Evolutionary conservation across 1,284 basidiomycete species (phyloP).

Genomic region (Austroboletus novae-zelandiae): DNA sequence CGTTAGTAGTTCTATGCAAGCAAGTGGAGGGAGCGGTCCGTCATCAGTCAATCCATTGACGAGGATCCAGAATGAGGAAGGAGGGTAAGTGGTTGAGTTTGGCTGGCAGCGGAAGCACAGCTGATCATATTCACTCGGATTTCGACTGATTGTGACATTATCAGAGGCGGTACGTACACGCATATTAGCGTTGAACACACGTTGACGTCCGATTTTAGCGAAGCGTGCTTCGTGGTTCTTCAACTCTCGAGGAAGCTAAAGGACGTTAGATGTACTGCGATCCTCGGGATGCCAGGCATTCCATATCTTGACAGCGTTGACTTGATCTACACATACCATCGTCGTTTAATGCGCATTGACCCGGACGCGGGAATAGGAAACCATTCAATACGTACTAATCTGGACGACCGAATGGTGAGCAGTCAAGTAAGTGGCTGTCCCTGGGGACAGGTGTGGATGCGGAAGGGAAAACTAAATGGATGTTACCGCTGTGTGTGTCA

Average conservation of each 20-base stretch:
- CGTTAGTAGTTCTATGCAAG: slow-evolving; percentile 42
- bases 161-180: slow-evolving; percentile 43
- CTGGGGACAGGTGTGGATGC: slow-evolving; percentile 22
- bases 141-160: slow-evolving; percentile 5
- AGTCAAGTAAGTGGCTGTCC: slow-evolving; percentile 12
- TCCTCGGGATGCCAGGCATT: slow-evolving; percentile 13
- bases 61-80: slow-evolving; percentile 76
- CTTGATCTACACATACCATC: slow-evolving; percentile 36
- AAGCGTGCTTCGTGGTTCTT: slow-evolving; percentile 90
- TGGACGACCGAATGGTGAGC: slow-evolving; percentile 10
- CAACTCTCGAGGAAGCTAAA: slow-evolving; percentile 60
- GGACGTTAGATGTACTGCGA: slow-evolving; percentile 12
- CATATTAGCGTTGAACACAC: slow-evolving; percentile 5
- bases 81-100: slow-evolving; percentile 54
- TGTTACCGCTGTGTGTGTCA: slow-evolving; percentile 23
- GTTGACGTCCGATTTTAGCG: slow-evolving; percentile 44
- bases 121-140: slow-evolving; percentile 16
- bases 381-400: slow-evolving; percentile 30
- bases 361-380: slow-evolving; percentile 12
- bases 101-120: slow-evolving; percentile 21
- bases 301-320: slow-evolving; percentile 29
- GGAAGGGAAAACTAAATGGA: slow-evolving; percentile 27
- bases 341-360: slow-evolving; percentile 29
- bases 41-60: slow-evolving; percentile 58
- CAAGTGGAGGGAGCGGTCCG: slow-evolving; percentile 43